Evolutionary conservation across 2,329 filamentous ascomycete species (phyloP).

Genomic region (Chaetomiaceae sp.): DNA sequence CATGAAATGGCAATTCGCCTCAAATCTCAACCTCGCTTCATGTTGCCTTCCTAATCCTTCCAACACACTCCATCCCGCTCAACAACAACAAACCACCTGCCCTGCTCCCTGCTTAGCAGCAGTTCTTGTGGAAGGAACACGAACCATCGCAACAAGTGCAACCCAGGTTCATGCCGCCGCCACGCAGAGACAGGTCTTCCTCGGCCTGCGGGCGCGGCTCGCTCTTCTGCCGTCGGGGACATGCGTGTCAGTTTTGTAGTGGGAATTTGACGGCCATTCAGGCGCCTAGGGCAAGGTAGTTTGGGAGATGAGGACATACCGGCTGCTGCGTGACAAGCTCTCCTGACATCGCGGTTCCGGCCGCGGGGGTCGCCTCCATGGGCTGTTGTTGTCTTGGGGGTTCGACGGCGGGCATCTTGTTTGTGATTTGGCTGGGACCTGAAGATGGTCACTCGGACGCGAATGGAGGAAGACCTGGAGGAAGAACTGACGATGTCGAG

Average conservation of each 20-base stretch:
- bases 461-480: background rate
- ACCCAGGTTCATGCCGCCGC: conserved; percentile 22
- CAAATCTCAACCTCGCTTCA: too few species aligned
- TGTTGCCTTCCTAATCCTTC: background rate
- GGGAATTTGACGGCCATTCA: too few species aligned
- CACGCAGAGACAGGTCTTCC: conserved; percentile 19
- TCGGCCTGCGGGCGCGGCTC: conserved; percentile 18
- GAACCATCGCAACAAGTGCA: conserved; percentile 23
- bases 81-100: too few species aligned
- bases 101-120: too few species aligned
- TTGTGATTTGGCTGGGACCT: background rate
- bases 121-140: conserved; percentile 21
- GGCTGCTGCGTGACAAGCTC: conserved; percentile 20
- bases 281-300: too few species aligned
- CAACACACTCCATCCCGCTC: too few species aligned
- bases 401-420: conserved; percentile 16
- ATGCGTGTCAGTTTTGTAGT: background rate
- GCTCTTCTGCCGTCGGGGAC: conserved; percentile 2
- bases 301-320: too few species aligned
- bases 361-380: conserved; percentile 19
- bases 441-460: too few species aligned
- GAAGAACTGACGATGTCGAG: too few species aligned
- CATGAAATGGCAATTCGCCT: too few species aligned
- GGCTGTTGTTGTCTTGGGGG: conserved; percentile 21
- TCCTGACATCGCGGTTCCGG: background rate